Evolutionary conservation across 1,284 basidiomycete genomes (phyloP), one percentile per base, ranked within the genome.

Genomic region (Ustilago shanxiensis): DNA sequence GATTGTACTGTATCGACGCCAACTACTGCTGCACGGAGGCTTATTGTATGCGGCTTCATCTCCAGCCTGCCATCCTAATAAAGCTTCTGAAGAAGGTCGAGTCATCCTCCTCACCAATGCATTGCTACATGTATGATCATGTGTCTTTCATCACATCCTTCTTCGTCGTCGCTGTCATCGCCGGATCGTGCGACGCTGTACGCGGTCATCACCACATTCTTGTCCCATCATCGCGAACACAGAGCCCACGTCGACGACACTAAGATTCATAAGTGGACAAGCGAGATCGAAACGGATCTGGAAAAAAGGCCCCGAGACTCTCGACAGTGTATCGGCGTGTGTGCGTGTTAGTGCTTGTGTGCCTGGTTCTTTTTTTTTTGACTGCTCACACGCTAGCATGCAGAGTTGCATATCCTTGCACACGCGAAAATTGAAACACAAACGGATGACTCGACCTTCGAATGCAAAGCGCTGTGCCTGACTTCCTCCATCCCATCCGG

Each of bases 31-130:
- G 41, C 41, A 44, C 20, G 41, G 41, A 4, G 13, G 35, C 35
- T 37, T 37, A 33, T 33, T 33, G 31, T 5, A 11, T 33, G 11
- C 31, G 11, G 31, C 11, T 33, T 5, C 31, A 33, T 14, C 13
- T 10, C 35, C 35, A 37, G 41, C 41, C 41, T n/a, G n/a, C 41
- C n/a, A 20, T 5, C 20, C 20, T 44, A n/a, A n/a, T 26, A 55
- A 41, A 37, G 28, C 49, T 60, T 53, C 50, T 56, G 13, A 37
- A 52, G 49, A 60, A 60, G 59, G 59, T 60, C 59, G 59, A 60
- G 59, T 53, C 59, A 60, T 53, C 22, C 11, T 16, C 14, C 24
- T 24, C n/a, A 26, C 22, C 22, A 9, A 22, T n/a, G 14, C 31
- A n/a, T n/a, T n/a, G n/a, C n/a, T n/a, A n/a, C n/a, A n/a, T 51